Conservation (phyloP, 2,329 filamentous ascomycete genomes). For the Lasiodiplodia sp. region DNA sequence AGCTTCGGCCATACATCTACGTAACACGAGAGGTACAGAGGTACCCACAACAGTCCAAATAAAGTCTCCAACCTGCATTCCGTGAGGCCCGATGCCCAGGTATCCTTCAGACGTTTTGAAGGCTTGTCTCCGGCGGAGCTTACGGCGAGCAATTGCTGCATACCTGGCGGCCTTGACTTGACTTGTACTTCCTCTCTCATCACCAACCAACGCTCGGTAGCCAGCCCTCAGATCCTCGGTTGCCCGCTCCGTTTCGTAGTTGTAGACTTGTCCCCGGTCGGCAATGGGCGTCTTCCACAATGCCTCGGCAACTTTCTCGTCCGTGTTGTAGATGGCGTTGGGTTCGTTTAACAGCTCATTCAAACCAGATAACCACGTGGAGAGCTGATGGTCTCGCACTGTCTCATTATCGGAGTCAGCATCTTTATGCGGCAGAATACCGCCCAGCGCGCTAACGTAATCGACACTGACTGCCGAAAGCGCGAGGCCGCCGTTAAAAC, state of each 20-base stretch:
- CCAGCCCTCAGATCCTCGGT: neutral
- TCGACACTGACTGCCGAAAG: neutral
- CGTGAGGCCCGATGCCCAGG: constrained; percentile 7
- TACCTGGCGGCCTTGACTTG: neutral
- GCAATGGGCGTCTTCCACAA: constrained; percentile 5
- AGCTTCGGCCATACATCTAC: neutral
- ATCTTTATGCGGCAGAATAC: neutral
- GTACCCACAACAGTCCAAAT: constrained; percentile 16
- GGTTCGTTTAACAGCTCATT: neutral
- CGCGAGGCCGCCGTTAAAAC: neutral
- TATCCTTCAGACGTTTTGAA: constrained; percentile 4
- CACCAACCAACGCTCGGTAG: neutral
- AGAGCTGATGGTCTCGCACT: neutral
- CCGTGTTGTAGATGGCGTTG: neutral
- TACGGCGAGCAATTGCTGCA: neutral
- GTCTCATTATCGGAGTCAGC: neutral
- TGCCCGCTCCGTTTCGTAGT: constrained; percentile 4
- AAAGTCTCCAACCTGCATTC: neutral
- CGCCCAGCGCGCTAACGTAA: neutral
- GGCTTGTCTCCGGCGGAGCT: neutral
- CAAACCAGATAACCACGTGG: neutral
- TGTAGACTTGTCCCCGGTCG: constrained; percentile 3
- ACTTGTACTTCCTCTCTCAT: neutral
- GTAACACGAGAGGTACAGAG: constrained; percentile 16
- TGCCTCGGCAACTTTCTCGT: neutral